Percentiles rank a stretch among this genome's conserved stretches.
phyloP scores from a whole-genome alignment of 1,139 yeast species.

The Williopsis jadinii region DNA sequence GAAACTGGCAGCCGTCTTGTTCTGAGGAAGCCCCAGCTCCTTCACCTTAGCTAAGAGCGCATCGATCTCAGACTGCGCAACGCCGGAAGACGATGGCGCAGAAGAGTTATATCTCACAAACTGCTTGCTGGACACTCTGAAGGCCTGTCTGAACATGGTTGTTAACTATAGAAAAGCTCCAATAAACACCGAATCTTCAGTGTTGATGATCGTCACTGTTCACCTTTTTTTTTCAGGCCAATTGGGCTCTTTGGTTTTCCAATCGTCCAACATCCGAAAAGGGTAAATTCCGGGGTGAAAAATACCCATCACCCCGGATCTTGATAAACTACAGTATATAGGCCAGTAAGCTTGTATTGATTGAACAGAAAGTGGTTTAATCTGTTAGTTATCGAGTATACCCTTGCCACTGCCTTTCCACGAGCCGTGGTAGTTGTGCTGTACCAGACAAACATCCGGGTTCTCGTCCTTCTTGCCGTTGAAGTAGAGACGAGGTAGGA shows the following conservation, averaged over 20 bases:
- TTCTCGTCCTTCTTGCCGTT: constrained; percentile 9
- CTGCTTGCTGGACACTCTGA: not conserved
- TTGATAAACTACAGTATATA: too few relatives aligned
- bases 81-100: not conserved
- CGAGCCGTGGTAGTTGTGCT: constrained; percentile 10
- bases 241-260: too few relatives aligned
- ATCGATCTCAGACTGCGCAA: constrained; percentile 1
- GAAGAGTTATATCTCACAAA: constrained; percentile 2
- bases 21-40: not conserved
- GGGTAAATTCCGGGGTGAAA: too few relatives aligned
- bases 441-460: constrained; percentile 4
- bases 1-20: not conserved
- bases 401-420: constrained; percentile 6
- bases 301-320: too few relatives aligned
- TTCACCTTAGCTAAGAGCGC: constrained; percentile 1
- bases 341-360: too few relatives aligned
- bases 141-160: not conserved
- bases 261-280: too few relatives aligned
- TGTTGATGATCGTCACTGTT: too few relatives aligned
- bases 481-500: constrained; percentile 12
- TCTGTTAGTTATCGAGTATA: not conserved
- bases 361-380: too few relatives aligned
- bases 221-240: too few relatives aligned
- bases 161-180: too few relatives aligned
- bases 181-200: too few relatives aligned